phyloP scores from a whole-genome alignment of 768 basidiomycete genomes.

The Russula virescens region DNA sequence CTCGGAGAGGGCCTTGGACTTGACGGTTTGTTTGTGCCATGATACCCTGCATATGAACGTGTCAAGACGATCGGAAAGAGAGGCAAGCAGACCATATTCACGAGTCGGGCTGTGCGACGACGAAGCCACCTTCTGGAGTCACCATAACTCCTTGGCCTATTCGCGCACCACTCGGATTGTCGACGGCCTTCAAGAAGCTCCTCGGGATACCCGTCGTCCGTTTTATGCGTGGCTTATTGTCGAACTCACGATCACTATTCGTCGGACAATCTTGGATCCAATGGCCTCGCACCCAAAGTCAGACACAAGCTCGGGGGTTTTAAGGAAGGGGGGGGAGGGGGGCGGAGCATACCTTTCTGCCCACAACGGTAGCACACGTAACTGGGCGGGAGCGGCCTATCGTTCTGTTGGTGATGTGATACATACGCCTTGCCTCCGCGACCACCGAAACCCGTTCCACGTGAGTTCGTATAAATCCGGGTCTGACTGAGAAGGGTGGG shows the following conservation, averaged over 20 bases:
- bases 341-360: constrained; percentile 68
- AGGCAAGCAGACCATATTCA: constrained; percentile 39
- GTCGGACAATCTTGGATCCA: constrained; percentile 99
- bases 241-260: constrained; percentile 91
- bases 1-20: constrained; percentile 74
- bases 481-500: constrained; percentile 46
- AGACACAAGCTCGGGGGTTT: background rate
- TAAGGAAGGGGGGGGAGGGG: background rate
- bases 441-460: constrained; percentile 56
- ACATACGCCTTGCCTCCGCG: constrained; percentile 52
- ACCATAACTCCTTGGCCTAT: constrained; percentile 91
- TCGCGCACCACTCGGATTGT: constrained; percentile 69
- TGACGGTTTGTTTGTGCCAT: constrained; percentile 89
- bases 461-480: constrained; percentile 58
- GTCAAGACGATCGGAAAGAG: background rate
- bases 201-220: constrained; percentile 97
- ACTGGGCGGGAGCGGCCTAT: constrained; percentile 82
- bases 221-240: constrained; percentile 92
- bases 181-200: constrained; percentile 94
- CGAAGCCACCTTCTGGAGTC: constrained; percentile 96
- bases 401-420: constrained; percentile 49
- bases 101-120: constrained; percentile 95
- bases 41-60: constrained; percentile 58
- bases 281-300: constrained; percentile 58
- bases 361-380: constrained; percentile 99